Evolutionary conservation across 768 basidiomycete species (phyloP).

Genomic region (Cytidiella melzeri): DNA sequence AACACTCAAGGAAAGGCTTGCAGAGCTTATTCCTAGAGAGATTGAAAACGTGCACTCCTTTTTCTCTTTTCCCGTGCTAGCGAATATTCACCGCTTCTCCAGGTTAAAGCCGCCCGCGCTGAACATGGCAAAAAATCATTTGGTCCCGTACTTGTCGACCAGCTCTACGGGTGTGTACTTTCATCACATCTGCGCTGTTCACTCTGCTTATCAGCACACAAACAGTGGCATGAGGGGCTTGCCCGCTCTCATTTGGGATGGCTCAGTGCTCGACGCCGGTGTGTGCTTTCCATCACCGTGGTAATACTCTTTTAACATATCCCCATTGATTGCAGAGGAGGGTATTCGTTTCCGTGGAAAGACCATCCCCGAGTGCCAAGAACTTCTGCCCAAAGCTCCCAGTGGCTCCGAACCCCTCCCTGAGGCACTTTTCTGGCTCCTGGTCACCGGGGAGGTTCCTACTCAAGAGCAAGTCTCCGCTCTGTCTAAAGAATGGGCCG

Average conservation of each 20-base stretch:
- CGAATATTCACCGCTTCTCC: constrained; percentile 12
- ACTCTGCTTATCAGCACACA: constrained; percentile 8
- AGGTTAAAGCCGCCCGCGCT: constrained; percentile 81
- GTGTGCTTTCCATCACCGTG: constrained; percentile 17
- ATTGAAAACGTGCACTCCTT: constrained; percentile 53
- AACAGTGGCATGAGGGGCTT: constrained; percentile 80
- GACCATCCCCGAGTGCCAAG: constrained; percentile 87
- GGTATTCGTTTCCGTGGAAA: constrained; percentile 98
- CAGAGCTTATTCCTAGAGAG: constrained; percentile 89
- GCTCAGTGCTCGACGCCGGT: constrained; percentile 94
- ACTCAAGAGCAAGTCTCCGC: constrained; percentile 82
- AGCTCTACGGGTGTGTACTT: constrained; percentile 71
- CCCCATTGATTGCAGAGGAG: constrained; percentile 62
- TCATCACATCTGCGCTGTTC: not conserved
- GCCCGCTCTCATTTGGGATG: constrained; percentile 97
- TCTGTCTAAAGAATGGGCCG: constrained; percentile 92
- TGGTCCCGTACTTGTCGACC: constrained; percentile 86
- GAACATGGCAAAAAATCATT: constrained; percentile 91
- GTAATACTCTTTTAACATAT: constrained; percentile 10
- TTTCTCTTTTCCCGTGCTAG: not conserved
- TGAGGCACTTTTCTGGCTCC: constrained; percentile 92
- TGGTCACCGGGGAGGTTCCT: constrained; percentile 92
- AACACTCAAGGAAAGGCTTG: constrained; percentile 87
- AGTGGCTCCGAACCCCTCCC: constrained; percentile 88
- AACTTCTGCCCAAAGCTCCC: constrained; percentile 82